phyloP scores from a whole-genome alignment of 208 protist species.

The Leishmania tarentolae region DNA sequence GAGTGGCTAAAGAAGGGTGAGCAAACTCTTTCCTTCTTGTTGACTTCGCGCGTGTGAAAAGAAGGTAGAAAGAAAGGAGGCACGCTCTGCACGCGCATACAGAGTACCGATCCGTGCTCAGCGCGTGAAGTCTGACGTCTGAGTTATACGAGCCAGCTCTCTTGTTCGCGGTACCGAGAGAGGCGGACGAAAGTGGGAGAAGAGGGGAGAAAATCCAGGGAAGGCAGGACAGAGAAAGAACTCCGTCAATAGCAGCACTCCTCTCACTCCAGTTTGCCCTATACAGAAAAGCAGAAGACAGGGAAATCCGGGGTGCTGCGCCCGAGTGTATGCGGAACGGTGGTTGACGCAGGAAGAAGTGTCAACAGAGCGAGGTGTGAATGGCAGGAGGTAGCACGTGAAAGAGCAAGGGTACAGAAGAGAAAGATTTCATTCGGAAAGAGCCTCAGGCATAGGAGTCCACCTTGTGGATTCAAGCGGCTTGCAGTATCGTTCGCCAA shows the following conservation, averaged over 20 bases:
- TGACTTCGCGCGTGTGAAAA: constrained; percentile 4
- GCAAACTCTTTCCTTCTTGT: background rate
- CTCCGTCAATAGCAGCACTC: background rate
- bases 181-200: background rate
- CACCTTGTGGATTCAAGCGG: background rate
- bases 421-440: background rate
- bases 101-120: background rate
- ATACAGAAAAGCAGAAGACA: background rate
- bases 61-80: background rate
- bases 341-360: background rate
- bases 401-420: background rate
- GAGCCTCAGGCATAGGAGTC: background rate
- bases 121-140: background rate
- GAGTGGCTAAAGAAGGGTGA: background rate
- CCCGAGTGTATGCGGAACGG: background rate
- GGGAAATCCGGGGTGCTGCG: background rate
- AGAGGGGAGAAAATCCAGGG: background rate
- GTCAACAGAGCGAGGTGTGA: background rate
- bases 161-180: background rate
- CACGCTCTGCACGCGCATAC: background rate
- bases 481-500: background rate
- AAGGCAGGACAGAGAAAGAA: constrained; percentile 3
- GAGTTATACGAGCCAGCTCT: background rate
- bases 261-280: background rate
- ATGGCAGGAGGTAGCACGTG: background rate